These are phyloP conservation scores for Hymenoscyphus albidus DNA, from an alignment of 2,329 filamentous ascomycete genomes.

Conservation along the genomic window DNA sequence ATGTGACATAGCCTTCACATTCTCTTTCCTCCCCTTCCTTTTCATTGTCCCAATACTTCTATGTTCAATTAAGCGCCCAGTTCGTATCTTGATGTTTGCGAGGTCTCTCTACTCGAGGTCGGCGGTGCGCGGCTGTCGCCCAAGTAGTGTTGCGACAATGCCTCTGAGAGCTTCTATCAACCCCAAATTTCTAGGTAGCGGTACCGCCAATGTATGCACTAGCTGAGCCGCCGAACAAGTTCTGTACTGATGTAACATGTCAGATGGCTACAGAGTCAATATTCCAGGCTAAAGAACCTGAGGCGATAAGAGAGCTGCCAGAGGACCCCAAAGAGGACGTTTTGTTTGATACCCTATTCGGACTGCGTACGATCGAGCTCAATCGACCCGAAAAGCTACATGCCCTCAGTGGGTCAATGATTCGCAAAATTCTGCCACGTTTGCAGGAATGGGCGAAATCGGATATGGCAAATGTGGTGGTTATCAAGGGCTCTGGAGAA, in stretches of 20 bases:
- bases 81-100: constrained; percentile 52
- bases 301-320: constrained; percentile 31
- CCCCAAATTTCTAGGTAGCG: constrained; percentile 1
- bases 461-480: constrained; percentile 84
- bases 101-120: constrained; percentile 49
- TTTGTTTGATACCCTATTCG: constrained; percentile 83
- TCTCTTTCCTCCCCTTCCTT: constrained; percentile 3
- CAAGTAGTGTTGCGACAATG: constrained; percentile 53
- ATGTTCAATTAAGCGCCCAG: constrained; percentile 9
- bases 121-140: constrained; percentile 43
- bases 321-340: constrained; percentile 85
- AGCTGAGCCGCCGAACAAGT: neutral
- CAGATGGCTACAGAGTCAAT: constrained; percentile 6
- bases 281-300: constrained; percentile 16
- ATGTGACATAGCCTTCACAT: neutral
- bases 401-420: constrained; percentile 91
- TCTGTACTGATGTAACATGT: constrained; percentile 20
- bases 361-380: constrained; percentile 86
- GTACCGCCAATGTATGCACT: neutral
- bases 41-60: constrained; percentile 16
- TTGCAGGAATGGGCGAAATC: constrained; percentile 94
- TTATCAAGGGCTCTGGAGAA: constrained; percentile 85
- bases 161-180: constrained; percentile 60
- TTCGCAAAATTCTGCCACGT: constrained; percentile 85
- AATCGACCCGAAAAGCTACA: constrained; percentile 92